Percentiles rank a stretch among this genome's conserved stretches.
Evolutionary conservation across 2,329 filamentous ascomycete species (phyloP).

Genomic region (Septoria petroselini): DNA sequence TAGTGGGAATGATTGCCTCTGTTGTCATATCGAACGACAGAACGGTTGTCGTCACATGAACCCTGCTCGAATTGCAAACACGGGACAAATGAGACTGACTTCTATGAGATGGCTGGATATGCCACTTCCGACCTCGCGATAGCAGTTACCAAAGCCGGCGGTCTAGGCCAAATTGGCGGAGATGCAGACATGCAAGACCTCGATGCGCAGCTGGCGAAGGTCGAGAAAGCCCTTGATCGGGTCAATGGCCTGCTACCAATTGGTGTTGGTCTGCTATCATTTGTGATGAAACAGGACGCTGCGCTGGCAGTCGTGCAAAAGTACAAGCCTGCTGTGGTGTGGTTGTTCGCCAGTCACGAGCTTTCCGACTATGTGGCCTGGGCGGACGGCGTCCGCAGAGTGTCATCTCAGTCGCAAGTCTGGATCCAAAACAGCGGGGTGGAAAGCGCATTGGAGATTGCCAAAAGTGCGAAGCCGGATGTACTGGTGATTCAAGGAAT

Average conservation of each 20-base stretch:
- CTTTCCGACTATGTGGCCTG: constrained; percentile 40
- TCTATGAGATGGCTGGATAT: constrained; percentile 44
- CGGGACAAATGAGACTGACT: neutral
- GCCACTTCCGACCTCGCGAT: constrained; percentile 55
- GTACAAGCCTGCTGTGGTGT: constrained; percentile 60
- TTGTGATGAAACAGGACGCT: constrained; percentile 39
- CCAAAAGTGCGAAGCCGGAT: constrained; percentile 49
- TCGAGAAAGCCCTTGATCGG: constrained; percentile 15
- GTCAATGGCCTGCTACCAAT: constrained; percentile 45
- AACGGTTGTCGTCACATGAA: too few relatives aligned
- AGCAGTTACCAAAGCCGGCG: constrained; percentile 55
- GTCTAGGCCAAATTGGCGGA: constrained; percentile 46
- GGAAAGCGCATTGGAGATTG: constrained; percentile 51
- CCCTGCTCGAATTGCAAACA: too few relatives aligned
- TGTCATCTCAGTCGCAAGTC: constrained; percentile 44
- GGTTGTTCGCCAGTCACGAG: constrained; percentile 62
- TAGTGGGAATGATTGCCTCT: neutral
- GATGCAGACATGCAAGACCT: constrained; percentile 33
- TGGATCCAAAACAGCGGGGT: constrained; percentile 63
- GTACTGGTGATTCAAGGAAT: constrained; percentile 60
- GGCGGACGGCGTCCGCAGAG: constrained; percentile 34
- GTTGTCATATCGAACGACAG: too few relatives aligned
- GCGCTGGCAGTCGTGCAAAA: constrained; percentile 51
- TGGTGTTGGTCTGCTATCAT: constrained; percentile 62
- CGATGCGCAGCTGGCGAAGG: constrained; percentile 19